These are phyloP conservation scores for Hortaea sp. DNA, from an alignment of 2,329 filamentous ascomycete genomes.

Conservation along the genomic window DNA sequence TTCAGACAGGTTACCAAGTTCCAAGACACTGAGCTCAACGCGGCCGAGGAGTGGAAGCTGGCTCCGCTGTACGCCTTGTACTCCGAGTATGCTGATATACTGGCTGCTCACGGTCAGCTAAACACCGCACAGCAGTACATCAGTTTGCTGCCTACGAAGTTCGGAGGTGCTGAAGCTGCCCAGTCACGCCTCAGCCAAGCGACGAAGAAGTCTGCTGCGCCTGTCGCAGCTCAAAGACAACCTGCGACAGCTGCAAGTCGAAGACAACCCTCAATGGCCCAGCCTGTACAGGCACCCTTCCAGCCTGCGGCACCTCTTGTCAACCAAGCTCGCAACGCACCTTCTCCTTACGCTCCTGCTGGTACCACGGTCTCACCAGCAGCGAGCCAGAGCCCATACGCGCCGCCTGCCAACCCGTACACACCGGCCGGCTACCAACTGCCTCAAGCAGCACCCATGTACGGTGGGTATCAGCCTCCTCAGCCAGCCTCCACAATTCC, in stretches of 20 bases:
- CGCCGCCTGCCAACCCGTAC: conserved; percentile 28
- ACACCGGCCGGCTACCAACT: conserved; percentile 30
- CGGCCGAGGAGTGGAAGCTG: conserved; percentile 79
- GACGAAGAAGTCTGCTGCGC: conserved; percentile 45
- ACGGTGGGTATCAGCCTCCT: conserved; percentile 35
- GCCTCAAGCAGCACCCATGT: conserved; percentile 33
- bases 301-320: conserved; percentile 31
- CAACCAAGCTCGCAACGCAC: conserved; percentile 23
- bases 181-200: conserved; percentile 77
- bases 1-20: conserved; percentile 94
- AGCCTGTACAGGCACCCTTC: conserved; percentile 12
- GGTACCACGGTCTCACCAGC: conserved; percentile 7
- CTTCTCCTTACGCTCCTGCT: conserved; percentile 31
- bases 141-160: conserved; percentile 70
- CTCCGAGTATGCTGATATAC: conserved; percentile 90
- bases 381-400: conserved; percentile 40
- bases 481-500: conserved; percentile 37
- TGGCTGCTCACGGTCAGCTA: conserved; percentile 80
- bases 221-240: conserved; percentile 33
- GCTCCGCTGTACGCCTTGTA: conserved; percentile 86
- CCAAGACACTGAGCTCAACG: conserved; percentile 62
- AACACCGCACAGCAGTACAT: conserved; percentile 84
- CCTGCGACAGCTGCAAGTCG: conserved; percentile 26
- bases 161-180: conserved; percentile 78
- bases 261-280: conserved; percentile 13